Evolutionary conservation across 169 alveolate species (phyloP), one percentile per base, ranked within the genome.

Genomic region (Plasmodium ovale): DNA sequence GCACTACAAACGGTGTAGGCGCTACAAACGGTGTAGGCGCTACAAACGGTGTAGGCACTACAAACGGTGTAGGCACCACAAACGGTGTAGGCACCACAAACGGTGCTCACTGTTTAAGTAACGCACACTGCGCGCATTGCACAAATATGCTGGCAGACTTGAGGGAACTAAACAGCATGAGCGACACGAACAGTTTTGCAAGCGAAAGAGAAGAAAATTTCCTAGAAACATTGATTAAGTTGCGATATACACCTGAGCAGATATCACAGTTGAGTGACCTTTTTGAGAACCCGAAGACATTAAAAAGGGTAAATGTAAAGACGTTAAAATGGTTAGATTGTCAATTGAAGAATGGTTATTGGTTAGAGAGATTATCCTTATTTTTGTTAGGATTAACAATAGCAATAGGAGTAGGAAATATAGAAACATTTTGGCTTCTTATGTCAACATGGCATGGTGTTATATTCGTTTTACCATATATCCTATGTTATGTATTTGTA

Each of bases 391-490:
- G 96, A 16, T 60, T 92, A 35, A 92, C 95, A 3, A 92, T 93
- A 69, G 95, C 96, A 12, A 73, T 93, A 51, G 89, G 94, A n/a
- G 94, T 93, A n/a, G 96, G 96, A 9, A 90, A 91, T 59, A 89
- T 93, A 14, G 96, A 93, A 87, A 93, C 96, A 0, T 42, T 93
- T 29, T 93, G 92, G 89, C 85, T 82, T 51, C 72, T 93, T 37
- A 91, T 88, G 82, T 56, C 93, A 9, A 85, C 95, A 6, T 93
- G 96, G 96, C 74, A 68, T 29, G 94, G 95, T 21, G 87, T 93
- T 74, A 87, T 89, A 16, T 93, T 93, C 74, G 56, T 93, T 25
- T 21, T 91, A 6, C 94, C 96, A 10, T 93, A 93, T 27, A 72
- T 91, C 16, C 35, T 93, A 9, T 73, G 94, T 14, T 93, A 91